Base-by-base conservation (phyloP, 1,284 basidiomycete species). In the Rhodofomes roseus region DNA sequence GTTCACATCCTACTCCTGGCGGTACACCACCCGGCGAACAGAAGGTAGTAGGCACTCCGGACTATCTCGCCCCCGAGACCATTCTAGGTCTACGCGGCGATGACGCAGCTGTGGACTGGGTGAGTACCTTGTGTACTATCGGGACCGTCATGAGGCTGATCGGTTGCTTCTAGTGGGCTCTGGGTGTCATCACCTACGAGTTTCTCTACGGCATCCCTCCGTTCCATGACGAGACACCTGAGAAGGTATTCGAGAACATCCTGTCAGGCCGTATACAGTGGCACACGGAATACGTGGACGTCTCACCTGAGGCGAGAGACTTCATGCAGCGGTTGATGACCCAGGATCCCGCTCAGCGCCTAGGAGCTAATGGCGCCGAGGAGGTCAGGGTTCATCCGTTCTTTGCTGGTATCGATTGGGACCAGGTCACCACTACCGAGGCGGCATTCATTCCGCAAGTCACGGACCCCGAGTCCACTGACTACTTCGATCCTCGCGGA, bases 231-330 rank as follows among this genome's bases (percentile, higher is more conserved):
- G 94, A 97, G 62, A 92, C 92, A 9, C 96, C 96, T 0, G 95
- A 98, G 73, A 94, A 93, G 76, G 96, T 99, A 4, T 99, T 99
- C 70, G 96, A 98, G 77, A 99, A 98, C 72, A 98, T 99, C 68
- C 82, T 99, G 18, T 98, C 96, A n/a, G 89, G 96, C 14, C 87
- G 92, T 43, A 87, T 99, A 70, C 89, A 96, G 63, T 99, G 96
- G 96, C 92, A 96, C 68, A 93, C 96, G 67, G 95, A 97, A 53
- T 91, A 85, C 78, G 79, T 96, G 31, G 95, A 98, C 59, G 85
- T 93, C 64, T 93, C 94, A 7, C 82, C 85, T 1, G 93, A 96
- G 68, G 93, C 93, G 18, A 86, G 86, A 55, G 93, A 98, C 74
- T 91, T 99, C 68, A 98, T 99, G 86, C 85, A 90, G 69, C 80